Conservation (phyloP, 768 basidiomycete species). For the Tricholoma bakamatsutake region DNA sequence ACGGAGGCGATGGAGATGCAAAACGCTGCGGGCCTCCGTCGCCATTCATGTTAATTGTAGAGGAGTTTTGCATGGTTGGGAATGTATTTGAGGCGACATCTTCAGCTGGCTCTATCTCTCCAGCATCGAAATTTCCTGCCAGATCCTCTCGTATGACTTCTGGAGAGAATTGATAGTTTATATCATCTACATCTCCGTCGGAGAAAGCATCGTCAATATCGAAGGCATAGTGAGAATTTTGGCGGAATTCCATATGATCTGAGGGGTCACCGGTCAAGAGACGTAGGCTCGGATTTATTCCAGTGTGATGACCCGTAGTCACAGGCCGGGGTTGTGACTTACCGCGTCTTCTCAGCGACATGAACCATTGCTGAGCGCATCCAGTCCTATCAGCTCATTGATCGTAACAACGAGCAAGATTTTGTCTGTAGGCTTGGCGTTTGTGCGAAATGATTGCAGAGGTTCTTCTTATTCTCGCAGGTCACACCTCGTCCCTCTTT, state of each 20-base stretch:
- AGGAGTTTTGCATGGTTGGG: constrained; percentile 32
- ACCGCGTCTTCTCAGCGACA: not conserved
- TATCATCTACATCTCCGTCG: constrained; percentile 46
- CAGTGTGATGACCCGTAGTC: no score
- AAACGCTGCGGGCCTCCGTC: constrained; percentile 23
- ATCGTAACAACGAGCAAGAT: not conserved
- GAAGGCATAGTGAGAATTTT: constrained; percentile 18
- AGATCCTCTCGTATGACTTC: constrained; percentile 60
- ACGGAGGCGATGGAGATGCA: constrained; percentile 11
- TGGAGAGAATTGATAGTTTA: constrained; percentile 48
- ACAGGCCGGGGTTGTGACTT: not conserved
- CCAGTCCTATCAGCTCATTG: not conserved
- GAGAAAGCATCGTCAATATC: constrained; percentile 68
- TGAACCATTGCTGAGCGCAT: not conserved
- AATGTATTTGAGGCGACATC: constrained; percentile 29
- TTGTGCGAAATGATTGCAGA: constrained; percentile 72
- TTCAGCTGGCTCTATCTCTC: constrained; percentile 26
- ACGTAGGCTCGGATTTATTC: no score
- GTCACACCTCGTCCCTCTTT: constrained; percentile 85
- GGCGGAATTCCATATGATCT: constrained; percentile 9
- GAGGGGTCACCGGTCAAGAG: not conserved
- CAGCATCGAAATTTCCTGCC: constrained; percentile 38
- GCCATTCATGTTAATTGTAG: constrained; percentile 51
- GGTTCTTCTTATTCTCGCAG: constrained; percentile 78
- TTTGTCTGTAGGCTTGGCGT: constrained; percentile 1